These are phyloP conservation scores for Cryptococcus jaspeensis DNA, from an alignment of 1,284 basidiomycete species.

Conservation along the genomic window DNA sequence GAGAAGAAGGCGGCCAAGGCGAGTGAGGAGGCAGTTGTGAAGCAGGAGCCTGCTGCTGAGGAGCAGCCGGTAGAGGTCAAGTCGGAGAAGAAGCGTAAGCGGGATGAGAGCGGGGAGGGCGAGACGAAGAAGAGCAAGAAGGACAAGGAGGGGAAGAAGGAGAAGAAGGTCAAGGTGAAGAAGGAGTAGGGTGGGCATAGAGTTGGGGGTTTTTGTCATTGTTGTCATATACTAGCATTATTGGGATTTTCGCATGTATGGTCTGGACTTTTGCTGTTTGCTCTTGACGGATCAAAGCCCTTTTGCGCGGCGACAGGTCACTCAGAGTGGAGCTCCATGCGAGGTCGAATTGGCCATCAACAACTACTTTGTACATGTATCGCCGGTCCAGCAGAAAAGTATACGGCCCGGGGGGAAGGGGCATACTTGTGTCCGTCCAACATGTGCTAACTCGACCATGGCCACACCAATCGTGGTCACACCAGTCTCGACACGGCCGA, in stretches of 20 bases:
- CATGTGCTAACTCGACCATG: too few species aligned
- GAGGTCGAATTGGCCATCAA: too few species aligned
- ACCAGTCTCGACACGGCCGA: constrained; percentile 99
- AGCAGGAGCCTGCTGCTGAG: constrained; percentile 19
- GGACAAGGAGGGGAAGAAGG: constrained; percentile 2
- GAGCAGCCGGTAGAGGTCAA: constrained; percentile 15
- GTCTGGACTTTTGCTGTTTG: too few species aligned
- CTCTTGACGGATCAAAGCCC: too few species aligned
- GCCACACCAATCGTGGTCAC: constrained; percentile 92
- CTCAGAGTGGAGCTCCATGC: too few species aligned
- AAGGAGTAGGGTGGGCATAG: constrained; percentile 5
- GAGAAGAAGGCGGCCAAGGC: constrained; percentile 4
- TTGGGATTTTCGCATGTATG: background rate
- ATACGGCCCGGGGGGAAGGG: too few species aligned
- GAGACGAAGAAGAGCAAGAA: constrained; percentile 5
- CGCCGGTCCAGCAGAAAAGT: too few species aligned
- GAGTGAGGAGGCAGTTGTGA: constrained; percentile 11
- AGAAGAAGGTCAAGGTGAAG: constrained; percentile 6
- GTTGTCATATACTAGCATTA: background rate
- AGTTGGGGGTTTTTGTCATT: background rate
- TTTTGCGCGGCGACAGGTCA: too few species aligned
- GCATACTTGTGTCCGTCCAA: too few species aligned
- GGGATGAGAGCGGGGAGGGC: background rate
- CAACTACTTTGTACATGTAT: too few species aligned
- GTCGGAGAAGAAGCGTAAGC: constrained; percentile 13